Evolutionary conservation across 2,329 filamentous ascomycete genomes (phyloP), one percentile per base, ranked within the genome.

Genomic region (Neurospora sp.): DNA sequence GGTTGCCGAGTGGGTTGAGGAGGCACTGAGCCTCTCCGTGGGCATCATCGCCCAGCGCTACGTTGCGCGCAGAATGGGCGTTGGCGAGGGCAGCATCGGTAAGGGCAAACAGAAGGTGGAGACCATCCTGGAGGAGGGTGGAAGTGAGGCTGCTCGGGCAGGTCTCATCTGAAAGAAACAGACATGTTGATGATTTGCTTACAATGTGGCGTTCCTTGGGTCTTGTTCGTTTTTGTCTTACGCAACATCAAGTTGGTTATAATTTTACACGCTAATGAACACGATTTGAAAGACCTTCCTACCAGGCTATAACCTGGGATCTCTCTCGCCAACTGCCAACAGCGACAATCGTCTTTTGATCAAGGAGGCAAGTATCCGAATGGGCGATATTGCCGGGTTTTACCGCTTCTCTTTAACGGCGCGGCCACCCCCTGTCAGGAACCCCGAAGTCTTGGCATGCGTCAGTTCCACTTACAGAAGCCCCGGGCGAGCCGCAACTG

Each of bases 1-100:
- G 96, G 92, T 97, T 43, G 91, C 94, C 3, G 96, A 98, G 80
- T 99, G 96, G 96, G 87, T 99, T 66, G 95, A 98, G 82, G 95
- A 98, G 82, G 83, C 89, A 0, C 84, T 99, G 39, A 88, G 85
- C 52, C 83, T 98, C 67, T 87, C 89, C 3, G 87, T 96, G 0
- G 95, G 96, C 19, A 84, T 97, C 8, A 90, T 98, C 3, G 96
- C 96, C 2, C 96, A 99, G 85, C 86, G 94, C 73, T 99, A 99
- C 78, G 96, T 99, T 23, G 95, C 96, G 4, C 88, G 92, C 72
- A 85, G 96, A 70, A 99, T 99, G 96, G 95, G 96, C 12, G 95
- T 99, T 10, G 95, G 95, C 12, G 93, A 97, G 80, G 91, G 92
- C 11, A 83, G 84, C 5, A 80, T 88, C 57, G 87, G 86, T 28